Conservation (phyloP, 2,329 filamentous ascomycete species). For the Neonectria coccinea region DNA sequence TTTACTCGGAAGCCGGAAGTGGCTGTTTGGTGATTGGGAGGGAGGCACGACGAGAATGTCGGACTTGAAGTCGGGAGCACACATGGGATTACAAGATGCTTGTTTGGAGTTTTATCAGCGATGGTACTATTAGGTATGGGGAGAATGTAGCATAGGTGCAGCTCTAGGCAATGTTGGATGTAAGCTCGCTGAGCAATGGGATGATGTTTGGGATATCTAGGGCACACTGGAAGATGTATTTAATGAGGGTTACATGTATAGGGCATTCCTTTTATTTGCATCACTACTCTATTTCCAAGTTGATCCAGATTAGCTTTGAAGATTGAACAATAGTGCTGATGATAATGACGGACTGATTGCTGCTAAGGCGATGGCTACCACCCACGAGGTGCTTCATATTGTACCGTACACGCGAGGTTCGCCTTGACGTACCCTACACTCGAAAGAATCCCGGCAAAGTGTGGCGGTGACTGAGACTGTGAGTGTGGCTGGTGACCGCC, state of each 20-base stretch:
- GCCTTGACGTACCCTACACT: slow-evolving; percentile 20
- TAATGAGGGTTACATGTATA: neutral
- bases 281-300: neutral
- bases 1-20: slow-evolving; percentile 38
- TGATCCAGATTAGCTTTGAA: neutral
- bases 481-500: slow-evolving; percentile 39
- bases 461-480: slow-evolving; percentile 41
- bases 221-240: neutral
- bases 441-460: neutral
- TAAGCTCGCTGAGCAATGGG: neutral
- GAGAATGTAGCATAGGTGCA: neutral
- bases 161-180: neutral
- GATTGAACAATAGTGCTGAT: neutral
- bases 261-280: neutral
- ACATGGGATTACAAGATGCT: slow-evolving; percentile 8
- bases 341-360: neutral
- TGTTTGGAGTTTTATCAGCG: slow-evolving; percentile 7
- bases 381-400: no score
- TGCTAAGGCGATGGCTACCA: no score
- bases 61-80: slow-evolving; percentile 1
- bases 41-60: neutral
- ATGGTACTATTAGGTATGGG: neutral
- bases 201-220: neutral
- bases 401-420: no score
- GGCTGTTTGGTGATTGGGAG: slow-evolving; percentile 11